Evolutionary conservation across 2,329 filamentous ascomycete species (phyloP).

Genomic region (Phoma herbarum): DNA sequence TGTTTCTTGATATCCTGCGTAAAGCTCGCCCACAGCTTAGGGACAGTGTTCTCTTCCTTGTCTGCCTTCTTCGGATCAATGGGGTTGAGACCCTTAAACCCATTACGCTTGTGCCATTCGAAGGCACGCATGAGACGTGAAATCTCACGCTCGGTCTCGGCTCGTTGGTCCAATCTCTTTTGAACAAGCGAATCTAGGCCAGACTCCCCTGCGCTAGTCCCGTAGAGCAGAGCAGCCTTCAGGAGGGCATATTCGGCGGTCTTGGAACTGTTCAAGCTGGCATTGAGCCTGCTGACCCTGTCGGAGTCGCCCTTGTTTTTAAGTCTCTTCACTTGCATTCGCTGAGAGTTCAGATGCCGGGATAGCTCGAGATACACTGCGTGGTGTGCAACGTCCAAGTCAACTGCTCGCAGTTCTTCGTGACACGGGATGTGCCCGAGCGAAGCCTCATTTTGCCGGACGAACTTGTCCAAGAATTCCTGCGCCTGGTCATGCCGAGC

Average conservation of each 20-base stretch:
- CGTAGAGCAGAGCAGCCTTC: constrained; percentile 50
- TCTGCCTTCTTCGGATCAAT: constrained; percentile 14
- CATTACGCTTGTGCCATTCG: constrained; percentile 23
- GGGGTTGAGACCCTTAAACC: constrained; percentile 13
- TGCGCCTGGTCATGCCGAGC: constrained; percentile 63
- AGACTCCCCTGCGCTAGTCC: constrained; percentile 24
- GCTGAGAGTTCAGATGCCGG: constrained; percentile 61
- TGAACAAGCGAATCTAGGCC: constrained; percentile 26
- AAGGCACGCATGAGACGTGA: constrained; percentile 25
- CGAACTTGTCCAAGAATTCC: constrained; percentile 63
- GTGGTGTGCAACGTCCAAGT: constrained; percentile 59
- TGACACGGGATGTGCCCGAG: constrained; percentile 52
- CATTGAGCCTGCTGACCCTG: constrained; percentile 53
- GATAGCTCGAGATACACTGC: constrained; percentile 65
- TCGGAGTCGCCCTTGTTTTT: constrained; percentile 51
- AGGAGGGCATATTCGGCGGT: constrained; percentile 64
- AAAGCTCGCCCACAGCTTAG: constrained; percentile 31
- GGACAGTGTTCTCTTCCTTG: constrained; percentile 15
- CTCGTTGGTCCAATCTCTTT: constrained; percentile 29
- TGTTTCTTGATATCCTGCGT: constrained; percentile 25
- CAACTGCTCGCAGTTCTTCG: constrained; percentile 56
- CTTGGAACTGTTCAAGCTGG: constrained; percentile 56
- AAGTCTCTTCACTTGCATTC: constrained; percentile 57
- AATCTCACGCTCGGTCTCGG: constrained; percentile 25
- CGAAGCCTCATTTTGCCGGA: constrained; percentile 52